These are phyloP conservation scores for Croton setiger DNA, from an alignment of 441 rosid species.

Conservation along the genomic window DNA sequence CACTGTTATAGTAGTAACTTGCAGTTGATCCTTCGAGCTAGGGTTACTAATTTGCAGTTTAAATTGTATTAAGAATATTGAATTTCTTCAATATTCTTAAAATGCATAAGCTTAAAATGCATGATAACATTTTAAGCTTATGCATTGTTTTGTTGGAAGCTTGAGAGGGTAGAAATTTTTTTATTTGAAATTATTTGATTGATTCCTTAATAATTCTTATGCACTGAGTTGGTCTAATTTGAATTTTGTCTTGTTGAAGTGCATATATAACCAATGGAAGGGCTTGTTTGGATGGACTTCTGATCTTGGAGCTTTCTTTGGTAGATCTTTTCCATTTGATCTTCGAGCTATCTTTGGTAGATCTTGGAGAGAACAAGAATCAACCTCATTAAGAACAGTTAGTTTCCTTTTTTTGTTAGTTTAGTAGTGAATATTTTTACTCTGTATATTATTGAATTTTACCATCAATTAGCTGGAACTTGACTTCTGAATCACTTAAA, in stretches of 20 bases:
- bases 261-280: conserved; percentile 86
- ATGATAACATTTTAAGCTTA: neutral
- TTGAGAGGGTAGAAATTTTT: neutral
- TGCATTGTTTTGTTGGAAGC: neutral
- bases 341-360: conserved; percentile 57
- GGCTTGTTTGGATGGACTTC: conserved; percentile 70
- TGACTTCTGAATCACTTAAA: neutral
- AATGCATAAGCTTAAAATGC: no score
- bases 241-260: conserved; percentile 36
- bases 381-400: conserved; percentile 42
- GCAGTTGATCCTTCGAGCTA: neutral
- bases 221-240: neutral
- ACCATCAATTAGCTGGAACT: neutral
- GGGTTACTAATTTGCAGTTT: neutral
- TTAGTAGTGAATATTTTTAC: neutral
- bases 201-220: neutral
- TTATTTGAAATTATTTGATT: neutral
- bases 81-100: neutral
- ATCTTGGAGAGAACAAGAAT: conserved; percentile 63
- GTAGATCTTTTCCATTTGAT: conserved; percentile 37
- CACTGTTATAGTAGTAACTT: neutral
- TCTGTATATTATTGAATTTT: neutral
- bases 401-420: neutral
- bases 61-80: neutral
- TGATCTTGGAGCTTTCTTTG: conserved; percentile 57